These are phyloP conservation scores for Rosa hybrid DNA, from an alignment of 331 rosid genomes.

Conservation along the genomic window DNA sequence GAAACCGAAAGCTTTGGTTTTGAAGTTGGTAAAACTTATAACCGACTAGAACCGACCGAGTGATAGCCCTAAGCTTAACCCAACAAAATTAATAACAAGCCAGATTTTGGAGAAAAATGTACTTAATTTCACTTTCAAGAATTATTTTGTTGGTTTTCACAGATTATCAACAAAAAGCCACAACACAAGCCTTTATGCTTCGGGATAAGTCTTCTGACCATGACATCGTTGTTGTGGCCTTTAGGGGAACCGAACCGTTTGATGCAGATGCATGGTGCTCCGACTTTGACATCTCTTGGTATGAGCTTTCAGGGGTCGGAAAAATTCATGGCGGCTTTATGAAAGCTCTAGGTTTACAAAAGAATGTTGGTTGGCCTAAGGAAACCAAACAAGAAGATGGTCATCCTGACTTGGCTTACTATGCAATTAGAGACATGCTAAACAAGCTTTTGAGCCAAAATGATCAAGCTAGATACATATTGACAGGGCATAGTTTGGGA, in stretches of 20 bases:
- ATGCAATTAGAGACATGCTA: constrained; percentile 53
- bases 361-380: constrained; percentile 62
- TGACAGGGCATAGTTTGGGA: constrained; percentile 84
- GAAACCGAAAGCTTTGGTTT: no score
- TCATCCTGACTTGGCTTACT: constrained; percentile 51
- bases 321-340: constrained; percentile 74
- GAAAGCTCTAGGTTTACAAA: constrained; percentile 78
- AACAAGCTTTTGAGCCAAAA: constrained; percentile 39
- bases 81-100: not conserved
- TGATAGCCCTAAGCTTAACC: no score
- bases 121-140: constrained; percentile 27
- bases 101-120: not conserved
- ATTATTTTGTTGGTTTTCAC: no score
- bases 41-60: no score
- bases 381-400: constrained; percentile 28
- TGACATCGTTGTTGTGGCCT: constrained; percentile 62
- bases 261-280: constrained; percentile 80
- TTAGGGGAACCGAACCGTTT: constrained; percentile 79
- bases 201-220: constrained; percentile 42
- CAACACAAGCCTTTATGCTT: constrained; percentile 66
- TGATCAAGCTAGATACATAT: constrained; percentile 45
- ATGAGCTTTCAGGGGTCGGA: constrained; percentile 48
- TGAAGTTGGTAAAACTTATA: no score
- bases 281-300: constrained; percentile 85
- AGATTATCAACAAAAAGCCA: constrained; percentile 45